Base-by-base conservation (phyloP, 163 green algal species). In the Scenedesmus sp. region DNA sequence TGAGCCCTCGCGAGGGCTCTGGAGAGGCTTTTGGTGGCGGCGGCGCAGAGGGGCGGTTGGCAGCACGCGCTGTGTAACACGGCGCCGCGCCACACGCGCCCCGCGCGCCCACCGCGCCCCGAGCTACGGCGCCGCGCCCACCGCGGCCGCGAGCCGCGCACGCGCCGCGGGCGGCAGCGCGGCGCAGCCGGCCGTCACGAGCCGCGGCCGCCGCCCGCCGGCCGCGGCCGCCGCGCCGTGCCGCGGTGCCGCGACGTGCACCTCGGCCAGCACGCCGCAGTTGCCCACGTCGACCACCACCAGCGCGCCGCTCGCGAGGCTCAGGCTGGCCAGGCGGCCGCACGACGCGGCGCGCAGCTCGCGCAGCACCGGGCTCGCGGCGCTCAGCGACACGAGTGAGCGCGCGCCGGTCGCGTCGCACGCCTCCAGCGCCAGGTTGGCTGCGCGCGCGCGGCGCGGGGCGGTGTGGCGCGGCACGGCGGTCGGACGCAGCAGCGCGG, bases 331-430 rank as follows among this genome's bases (percentile, higher is more conserved):
- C 54, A 77, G 39, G 3, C 54, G 28, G 69, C 26, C 28, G 54
- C 69, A 77, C 2, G 69, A 58, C 2, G 69, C 47, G 22, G 69
- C 69, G 2, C 7, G 18, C 7, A 77, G 54, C 54, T 67, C 39
- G 17, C 9, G 33, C 34, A 77, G 69, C 14, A 14, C 22, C 20
- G 53, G 24, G 42, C 69, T 77, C 53, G 36, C 56, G 36, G 53
- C 58, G 54, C 69, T 77, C 34, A 77, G 57, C 4, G 45, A 44
- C 3, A 29, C 28, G 6, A 77, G 54, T 53, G 57, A 60, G 18
- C 54, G 69, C 31, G 53, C 66, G 53, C 69, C 69, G 33, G 69
- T 58, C 17, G 67, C 14, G 54, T 77, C 69, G 3, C 57, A n/a
- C 1, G 33, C 39, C 69, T 67, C 11, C 1, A 77, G 69, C 36